A percentile compares a stretch with the other conserved stretches of the same genome.
phyloP scores from a whole-genome alignment of 176 grass and related monocot genomes.

The Otatea glauca region DNA sequence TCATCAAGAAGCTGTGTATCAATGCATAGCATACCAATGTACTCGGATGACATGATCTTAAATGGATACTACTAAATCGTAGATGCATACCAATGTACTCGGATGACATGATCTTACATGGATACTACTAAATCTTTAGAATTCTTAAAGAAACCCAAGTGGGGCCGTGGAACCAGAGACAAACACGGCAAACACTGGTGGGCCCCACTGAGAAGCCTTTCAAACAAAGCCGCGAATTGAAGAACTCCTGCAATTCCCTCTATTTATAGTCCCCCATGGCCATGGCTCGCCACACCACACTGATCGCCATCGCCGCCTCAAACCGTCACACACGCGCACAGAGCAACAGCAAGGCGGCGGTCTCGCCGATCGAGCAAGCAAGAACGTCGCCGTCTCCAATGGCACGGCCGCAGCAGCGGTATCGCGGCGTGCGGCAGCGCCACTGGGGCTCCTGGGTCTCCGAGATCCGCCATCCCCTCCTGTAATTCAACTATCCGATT shows the following conservation, averaged over 20 bases:
- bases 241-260: neutral
- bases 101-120: neutral
- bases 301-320: neutral
- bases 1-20: neutral
- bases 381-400: conserved; percentile 18
- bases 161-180: neutral
- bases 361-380: neutral
- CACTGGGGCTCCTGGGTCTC: conserved; percentile 99
- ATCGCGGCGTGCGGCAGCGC: conserved; percentile 88
- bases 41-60: neutral
- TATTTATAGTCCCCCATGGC: conserved; percentile 50
- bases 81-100: neutral
- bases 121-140: neutral
- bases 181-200: neutral
- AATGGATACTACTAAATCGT: neutral
- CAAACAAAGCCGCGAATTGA: conserved; percentile 27
- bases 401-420: conserved; percentile 72
- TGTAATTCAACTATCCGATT: conserved; percentile 40
- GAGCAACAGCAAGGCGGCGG: neutral
- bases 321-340: neutral
- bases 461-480: conserved; percentile 97
- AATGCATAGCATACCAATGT: neutral
- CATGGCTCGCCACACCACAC: conserved; percentile 24
- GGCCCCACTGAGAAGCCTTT: conserved; percentile 12
- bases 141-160: neutral